These are phyloP conservation scores for Viola pubescens DNA, from an alignment of 441 rosid species.

Conservation along the genomic window DNA sequence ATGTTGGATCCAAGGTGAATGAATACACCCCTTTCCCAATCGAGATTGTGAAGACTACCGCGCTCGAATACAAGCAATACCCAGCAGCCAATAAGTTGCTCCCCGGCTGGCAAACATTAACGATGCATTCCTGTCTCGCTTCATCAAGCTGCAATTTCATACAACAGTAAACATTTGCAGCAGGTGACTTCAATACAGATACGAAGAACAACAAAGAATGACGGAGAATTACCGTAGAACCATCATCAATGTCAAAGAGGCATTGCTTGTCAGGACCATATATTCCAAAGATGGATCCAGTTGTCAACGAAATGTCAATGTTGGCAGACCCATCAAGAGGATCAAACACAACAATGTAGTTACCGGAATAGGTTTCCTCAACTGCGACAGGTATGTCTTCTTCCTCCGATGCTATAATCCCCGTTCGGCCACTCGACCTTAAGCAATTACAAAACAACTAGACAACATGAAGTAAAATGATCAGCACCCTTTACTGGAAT, in stretches of 20 bases:
- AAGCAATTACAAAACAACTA: slow-evolving; percentile 33
- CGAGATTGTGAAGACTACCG: slow-evolving; percentile 7
- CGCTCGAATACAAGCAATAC: not conserved
- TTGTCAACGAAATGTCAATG: not conserved
- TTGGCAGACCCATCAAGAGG: slow-evolving; percentile 5
- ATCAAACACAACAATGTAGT: slow-evolving; percentile 6
- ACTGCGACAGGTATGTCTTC: slow-evolving; percentile 31
- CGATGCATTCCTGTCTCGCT: not conserved
- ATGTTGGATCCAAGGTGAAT: not conserved
- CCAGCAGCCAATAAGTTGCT: not conserved
- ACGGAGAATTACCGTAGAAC: not conserved
- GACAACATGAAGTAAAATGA: not conserved
- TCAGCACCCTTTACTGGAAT: not conserved
- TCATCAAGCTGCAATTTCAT: slow-evolving; percentile 3
- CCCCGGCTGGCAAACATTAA: slow-evolving; percentile 2
- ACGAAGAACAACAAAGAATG: not conserved
- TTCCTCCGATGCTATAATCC: slow-evolving; percentile 31
- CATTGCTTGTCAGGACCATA: slow-evolving; percentile 2
- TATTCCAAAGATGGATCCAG: slow-evolving; percentile 5
- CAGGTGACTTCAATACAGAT: not conserved
- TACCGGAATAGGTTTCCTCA: slow-evolving; percentile 27
- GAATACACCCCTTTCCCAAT: slow-evolving; percentile 4
- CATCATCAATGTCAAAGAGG: not conserved
- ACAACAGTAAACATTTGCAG: not conserved
- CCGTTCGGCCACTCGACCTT: slow-evolving; percentile 28